phyloP scores from a whole-genome alignment of 2,329 filamentous ascomycete species.

The Fusarium sp. region DNA sequence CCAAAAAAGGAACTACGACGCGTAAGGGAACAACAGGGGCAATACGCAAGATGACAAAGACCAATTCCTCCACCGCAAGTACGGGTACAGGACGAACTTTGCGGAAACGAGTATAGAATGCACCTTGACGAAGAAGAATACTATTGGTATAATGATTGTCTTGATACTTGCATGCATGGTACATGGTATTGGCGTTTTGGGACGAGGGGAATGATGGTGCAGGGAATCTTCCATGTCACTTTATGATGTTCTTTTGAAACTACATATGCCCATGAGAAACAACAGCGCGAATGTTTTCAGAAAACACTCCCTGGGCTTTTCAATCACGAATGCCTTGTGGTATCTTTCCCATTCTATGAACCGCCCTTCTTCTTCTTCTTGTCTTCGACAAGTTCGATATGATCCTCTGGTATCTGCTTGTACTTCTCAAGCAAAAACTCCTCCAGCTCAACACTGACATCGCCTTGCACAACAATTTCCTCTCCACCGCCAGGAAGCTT shows the following conservation, averaged over 20 bases:
- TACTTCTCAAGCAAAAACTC: constrained; percentile 93
- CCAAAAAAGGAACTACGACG: constrained; percentile 67
- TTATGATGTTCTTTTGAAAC: constrained; percentile 28
- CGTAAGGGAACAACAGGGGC: constrained; percentile 68
- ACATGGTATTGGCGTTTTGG: constrained; percentile 41
- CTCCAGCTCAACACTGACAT: constrained; percentile 93
- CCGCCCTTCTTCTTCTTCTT: constrained; percentile 82
- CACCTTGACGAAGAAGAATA: constrained; percentile 19
- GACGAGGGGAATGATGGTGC: constrained; percentile 23
- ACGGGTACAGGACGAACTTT: constrained; percentile 66
- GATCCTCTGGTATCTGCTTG: constrained; percentile 91
- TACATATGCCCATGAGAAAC: constrained; percentile 31
- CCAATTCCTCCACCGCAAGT: constrained; percentile 54
- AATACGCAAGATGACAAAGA: constrained; percentile 55
- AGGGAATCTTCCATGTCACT: constrained; percentile 27
- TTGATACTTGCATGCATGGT: constrained; percentile 20
- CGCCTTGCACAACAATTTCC: constrained; percentile 97
- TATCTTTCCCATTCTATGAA: constrained; percentile 32
- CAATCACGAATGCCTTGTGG: constrained; percentile 40
- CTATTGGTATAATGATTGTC: constrained; percentile 12
- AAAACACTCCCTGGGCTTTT: constrained; percentile 29
- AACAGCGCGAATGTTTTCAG: constrained; percentile 41
- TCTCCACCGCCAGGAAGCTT: constrained; percentile 88
- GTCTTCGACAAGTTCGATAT: constrained; percentile 94
- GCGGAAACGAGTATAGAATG: constrained; percentile 63